phyloP scores from a whole-genome alignment of 768 basidiomycete genomes.

The Xerocomus spinulosus region DNA sequence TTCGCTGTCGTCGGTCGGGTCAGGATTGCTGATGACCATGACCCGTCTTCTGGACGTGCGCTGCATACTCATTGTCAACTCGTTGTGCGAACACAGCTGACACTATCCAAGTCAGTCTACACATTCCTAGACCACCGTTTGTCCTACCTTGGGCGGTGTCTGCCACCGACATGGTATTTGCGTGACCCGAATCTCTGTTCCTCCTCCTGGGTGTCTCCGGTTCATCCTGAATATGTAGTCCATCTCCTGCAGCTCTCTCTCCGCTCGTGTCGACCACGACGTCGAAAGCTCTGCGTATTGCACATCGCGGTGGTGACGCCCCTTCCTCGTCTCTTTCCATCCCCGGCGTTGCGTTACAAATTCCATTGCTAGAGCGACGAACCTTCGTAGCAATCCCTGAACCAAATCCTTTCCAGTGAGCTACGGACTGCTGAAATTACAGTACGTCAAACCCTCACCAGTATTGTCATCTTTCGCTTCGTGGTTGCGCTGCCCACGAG shows the following conservation, averaged over 20 bases:
- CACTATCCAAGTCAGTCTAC: slow-evolving; percentile 12
- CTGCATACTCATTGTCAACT: slow-evolving; percentile 7
- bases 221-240: slow-evolving; percentile 19
- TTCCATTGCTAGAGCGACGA: slow-evolving; percentile 22
- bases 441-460: slow-evolving; percentile 23
- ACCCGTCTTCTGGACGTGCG: slow-evolving; percentile 23
- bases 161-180: slow-evolving; percentile 9
- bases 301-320: slow-evolving; percentile 6
- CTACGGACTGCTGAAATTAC: slow-evolving; percentile 3
- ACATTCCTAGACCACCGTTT: neutral
- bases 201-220: slow-evolving; percentile 5
- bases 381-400: slow-evolving; percentile 20
- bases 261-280: slow-evolving; percentile 25
- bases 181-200: slow-evolving; percentile 4
- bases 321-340: slow-evolving; percentile 15
- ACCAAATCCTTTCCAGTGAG: slow-evolving; percentile 14
- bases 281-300: slow-evolving; percentile 21
- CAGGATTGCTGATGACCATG: slow-evolving; percentile 29
- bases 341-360: slow-evolving; percentile 18
- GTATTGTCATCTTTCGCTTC: slow-evolving; percentile 26
- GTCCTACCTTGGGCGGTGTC: slow-evolving; percentile 17
- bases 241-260: slow-evolving; percentile 24
- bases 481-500: slow-evolving; percentile 25
- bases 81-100: slow-evolving; percentile 4
- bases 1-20: slow-evolving; percentile 28